Percentiles rank a stretch among this genome's conserved stretches.
These are phyloP conservation scores for Leccinum subtestaceum DNA, from an alignment of 768 basidiomycete genomes.

Conservation along the genomic window DNA sequence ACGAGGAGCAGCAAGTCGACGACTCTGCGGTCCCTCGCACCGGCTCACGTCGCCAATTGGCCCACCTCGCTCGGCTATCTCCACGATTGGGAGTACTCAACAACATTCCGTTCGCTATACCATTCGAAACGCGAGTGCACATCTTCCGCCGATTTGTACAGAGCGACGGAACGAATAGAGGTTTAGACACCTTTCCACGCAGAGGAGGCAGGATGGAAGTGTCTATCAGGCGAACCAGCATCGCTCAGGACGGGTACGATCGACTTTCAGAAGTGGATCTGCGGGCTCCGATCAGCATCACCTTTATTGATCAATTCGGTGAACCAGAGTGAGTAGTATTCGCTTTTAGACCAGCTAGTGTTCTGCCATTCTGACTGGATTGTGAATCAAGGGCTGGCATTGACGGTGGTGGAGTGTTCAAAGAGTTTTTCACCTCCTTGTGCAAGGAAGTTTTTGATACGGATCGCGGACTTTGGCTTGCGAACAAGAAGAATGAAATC, in stretches of 20 bases:
- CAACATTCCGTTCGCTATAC: slow-evolving; percentile 94
- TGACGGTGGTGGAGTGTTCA: slow-evolving; percentile 96
- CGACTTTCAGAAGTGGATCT: slow-evolving; percentile 72
- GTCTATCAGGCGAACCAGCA: slow-evolving; percentile 55
- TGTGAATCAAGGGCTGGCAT: slow-evolving; percentile 67
- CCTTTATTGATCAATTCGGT: slow-evolving; percentile 90
- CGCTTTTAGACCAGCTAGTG: not conserved
- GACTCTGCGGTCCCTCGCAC: slow-evolving; percentile 22
- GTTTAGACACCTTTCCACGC: slow-evolving; percentile 16
- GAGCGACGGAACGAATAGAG: slow-evolving; percentile 47
- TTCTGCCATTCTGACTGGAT: slow-evolving; percentile 1
- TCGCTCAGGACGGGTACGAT: slow-evolving; percentile 92
- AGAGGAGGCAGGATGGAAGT: slow-evolving; percentile 23
- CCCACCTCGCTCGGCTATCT: slow-evolving; percentile 51
- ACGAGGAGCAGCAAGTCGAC: slow-evolving; percentile 61
- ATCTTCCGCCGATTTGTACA: slow-evolving; percentile 85
- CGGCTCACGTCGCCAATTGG: slow-evolving; percentile 66
- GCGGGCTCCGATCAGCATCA: slow-evolving; percentile 81
- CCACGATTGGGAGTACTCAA: slow-evolving; percentile 89
- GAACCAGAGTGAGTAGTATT: slow-evolving; percentile 65
- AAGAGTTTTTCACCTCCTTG: slow-evolving; percentile 93
- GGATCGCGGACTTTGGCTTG: slow-evolving; percentile 91
- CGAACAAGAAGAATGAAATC: slow-evolving; percentile 86
- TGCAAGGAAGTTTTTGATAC: slow-evolving; percentile 95
- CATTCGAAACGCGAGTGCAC: slow-evolving; percentile 85